Base-by-base conservation (phyloP, 306 rosid species). In the Medicago ruthenica region DNA sequence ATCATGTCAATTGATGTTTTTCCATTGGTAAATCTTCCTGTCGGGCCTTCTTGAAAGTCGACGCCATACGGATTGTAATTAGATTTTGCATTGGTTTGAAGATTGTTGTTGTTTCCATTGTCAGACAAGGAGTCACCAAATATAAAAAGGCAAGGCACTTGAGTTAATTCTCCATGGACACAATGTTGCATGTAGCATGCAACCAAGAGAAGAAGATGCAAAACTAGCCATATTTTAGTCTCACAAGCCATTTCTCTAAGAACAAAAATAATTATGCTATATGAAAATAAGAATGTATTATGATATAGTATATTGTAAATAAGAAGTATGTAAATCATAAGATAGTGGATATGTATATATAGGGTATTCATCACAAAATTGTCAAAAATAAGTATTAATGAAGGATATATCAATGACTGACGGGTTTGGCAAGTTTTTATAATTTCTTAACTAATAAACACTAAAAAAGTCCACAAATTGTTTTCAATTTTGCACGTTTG, bases 81-180 rank as follows among this genome's bases (percentile, higher is more conserved):
- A 7, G 50, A 41, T 77, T 24, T 90, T 2, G 82, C 76, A 0
- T 0, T 0, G 0, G 96, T 87, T 1, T 0, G 5, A 63, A 79
- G 87, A 2, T 2, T 0, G 59, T 89, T 92, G 73, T 88, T 92
- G 41, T 92, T 92, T 69, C 97, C 96, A 75, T 0, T 70, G 15
- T 88, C 93, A 5, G 72, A 74, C 0, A 83, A n/a, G 4, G 97
- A 89, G 21, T 92, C 96, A 0, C 97, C 90, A 71, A 85, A 88
- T 41, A 86, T 64, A 79, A 85, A 88, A 11, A 71, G 16, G 6
- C 96, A 86, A 8, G 90, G 83, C 1, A 79, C 87, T 77, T 59
- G 70, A 0, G 36, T 9, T 2, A 27, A 15, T 2, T 36, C 10
- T 24, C 77, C 83, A 0, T 64, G 9, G 2, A 57, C 84, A n/a